A percentile compares a stretch with the other conserved stretches of the same genome.
These are phyloP conservation scores for Botrytis paeoniae DNA, from an alignment of 2,329 filamentous ascomycete species.

Conservation along the genomic window DNA sequence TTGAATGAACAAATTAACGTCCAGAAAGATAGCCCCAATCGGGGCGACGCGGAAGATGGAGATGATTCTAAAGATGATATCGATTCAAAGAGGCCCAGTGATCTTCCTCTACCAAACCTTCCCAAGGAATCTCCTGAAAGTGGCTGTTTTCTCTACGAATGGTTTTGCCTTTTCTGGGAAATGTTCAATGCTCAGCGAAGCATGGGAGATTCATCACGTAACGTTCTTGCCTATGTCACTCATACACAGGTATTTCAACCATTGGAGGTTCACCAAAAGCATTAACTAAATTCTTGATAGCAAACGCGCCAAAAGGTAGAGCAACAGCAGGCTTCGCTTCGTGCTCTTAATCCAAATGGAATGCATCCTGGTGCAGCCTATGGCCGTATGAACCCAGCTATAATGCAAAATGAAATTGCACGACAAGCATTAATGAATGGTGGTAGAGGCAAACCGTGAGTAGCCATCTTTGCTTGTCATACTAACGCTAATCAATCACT, in stretches of 20 bases:
- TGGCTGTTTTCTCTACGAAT: constrained; percentile 89
- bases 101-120: constrained; percentile 73
- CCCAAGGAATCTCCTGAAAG: constrained; percentile 59
- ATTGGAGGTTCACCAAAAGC: constrained; percentile 17
- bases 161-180: constrained; percentile 98
- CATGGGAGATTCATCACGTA: constrained; percentile 57
- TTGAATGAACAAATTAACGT: constrained; percentile 66
- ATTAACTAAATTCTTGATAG: constrained; percentile 46
- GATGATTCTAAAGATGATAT: constrained; percentile 78
- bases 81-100: constrained; percentile 70
- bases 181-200: constrained; percentile 81
- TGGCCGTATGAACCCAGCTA: constrained; percentile 58
- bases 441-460: constrained; percentile 59
- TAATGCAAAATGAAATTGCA: constrained; percentile 56
- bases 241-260: constrained; percentile 73
- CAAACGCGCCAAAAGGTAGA: constrained; percentile 72
- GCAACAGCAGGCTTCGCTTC: constrained; percentile 73
- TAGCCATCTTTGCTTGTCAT: constrained; percentile 23
- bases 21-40: constrained; percentile 65
- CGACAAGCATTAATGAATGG: constrained; percentile 78
- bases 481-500: neutral
- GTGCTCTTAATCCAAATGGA: constrained; percentile 54
- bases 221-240: constrained; percentile 71
- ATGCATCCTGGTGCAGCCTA: constrained; percentile 54
- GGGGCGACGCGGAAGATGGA: constrained; percentile 66